These are phyloP conservation scores for Eremochloa ophiuroides DNA, from an alignment of 176 grass and related monocot species.

Conservation along the genomic window DNA sequence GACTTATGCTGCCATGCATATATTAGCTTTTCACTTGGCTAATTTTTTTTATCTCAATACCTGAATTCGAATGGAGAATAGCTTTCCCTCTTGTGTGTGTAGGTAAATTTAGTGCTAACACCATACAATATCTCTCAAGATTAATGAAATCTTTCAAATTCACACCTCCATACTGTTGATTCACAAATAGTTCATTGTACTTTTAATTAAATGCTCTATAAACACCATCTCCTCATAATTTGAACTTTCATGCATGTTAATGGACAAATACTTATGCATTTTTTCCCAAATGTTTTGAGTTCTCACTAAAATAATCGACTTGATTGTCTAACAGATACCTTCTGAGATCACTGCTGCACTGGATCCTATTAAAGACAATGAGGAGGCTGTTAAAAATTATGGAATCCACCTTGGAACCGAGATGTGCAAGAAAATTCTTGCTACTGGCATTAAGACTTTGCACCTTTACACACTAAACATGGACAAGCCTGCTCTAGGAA, in stretches of 20 bases:
- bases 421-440: constrained; percentile 94
- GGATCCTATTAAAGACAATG: constrained; percentile 86
- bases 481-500: constrained; percentile 82
- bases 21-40: background rate
- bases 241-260: background rate
- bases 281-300: background rate
- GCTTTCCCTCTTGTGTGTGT: background rate
- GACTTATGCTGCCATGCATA: background rate
- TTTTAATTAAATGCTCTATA: background rate
- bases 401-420: constrained; percentile 82
- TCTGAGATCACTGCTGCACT: constrained; percentile 64
- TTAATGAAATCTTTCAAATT: background rate
- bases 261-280: background rate
- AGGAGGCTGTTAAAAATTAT: constrained; percentile 79
- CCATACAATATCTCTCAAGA: background rate
- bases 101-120: background rate
- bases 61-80: constrained; percentile 5
- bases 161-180: background rate
- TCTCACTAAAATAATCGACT: background rate
- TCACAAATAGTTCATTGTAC: background rate
- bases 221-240: background rate
- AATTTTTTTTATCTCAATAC: background rate
- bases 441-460: constrained; percentile 77
- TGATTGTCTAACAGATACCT: constrained; percentile 54
- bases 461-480: constrained; percentile 90